These are phyloP conservation scores for Zygosaccharomyces bailii DNA, from an alignment of 805 yeast genomes.

Conservation along the genomic window DNA sequence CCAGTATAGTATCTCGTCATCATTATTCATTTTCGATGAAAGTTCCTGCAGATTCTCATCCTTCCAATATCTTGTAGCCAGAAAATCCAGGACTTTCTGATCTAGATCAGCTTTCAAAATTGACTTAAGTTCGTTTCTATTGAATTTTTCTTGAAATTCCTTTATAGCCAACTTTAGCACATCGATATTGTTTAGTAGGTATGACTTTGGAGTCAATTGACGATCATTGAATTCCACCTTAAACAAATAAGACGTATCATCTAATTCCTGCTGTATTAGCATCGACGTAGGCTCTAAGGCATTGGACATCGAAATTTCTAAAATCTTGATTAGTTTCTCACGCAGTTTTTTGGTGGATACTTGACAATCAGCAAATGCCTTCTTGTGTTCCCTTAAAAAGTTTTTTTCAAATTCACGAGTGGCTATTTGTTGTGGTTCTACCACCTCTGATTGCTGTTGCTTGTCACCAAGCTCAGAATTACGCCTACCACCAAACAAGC, in stretches of 20 bases:
- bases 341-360: constrained; percentile 76
- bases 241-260: constrained; percentile 87
- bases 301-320: constrained; percentile 87
- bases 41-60: constrained; percentile 45
- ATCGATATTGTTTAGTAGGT: constrained; percentile 88
- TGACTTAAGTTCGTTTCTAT: constrained; percentile 75
- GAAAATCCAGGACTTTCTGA: constrained; percentile 78
- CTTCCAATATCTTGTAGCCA: constrained; percentile 94
- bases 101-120: constrained; percentile 80
- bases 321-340: constrained; percentile 75
- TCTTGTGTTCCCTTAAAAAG: constrained; percentile 63
- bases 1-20: constrained; percentile 67
- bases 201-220: constrained; percentile 88
- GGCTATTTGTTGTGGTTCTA: constrained; percentile 19
- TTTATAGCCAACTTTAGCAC: constrained; percentile 79
- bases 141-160: constrained; percentile 78
- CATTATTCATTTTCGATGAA: constrained; percentile 53
- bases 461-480: background rate
- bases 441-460: background rate
- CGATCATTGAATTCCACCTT: constrained; percentile 97
- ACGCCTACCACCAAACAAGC: constrained; percentile 20
- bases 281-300: constrained; percentile 84
- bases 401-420: constrained; percentile 65
- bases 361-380: constrained; percentile 57
- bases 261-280: constrained; percentile 84